Base-by-base conservation (phyloP, 225 moss, liverwort and hornwort genomes). In the Anthoceros angustus region DNA sequence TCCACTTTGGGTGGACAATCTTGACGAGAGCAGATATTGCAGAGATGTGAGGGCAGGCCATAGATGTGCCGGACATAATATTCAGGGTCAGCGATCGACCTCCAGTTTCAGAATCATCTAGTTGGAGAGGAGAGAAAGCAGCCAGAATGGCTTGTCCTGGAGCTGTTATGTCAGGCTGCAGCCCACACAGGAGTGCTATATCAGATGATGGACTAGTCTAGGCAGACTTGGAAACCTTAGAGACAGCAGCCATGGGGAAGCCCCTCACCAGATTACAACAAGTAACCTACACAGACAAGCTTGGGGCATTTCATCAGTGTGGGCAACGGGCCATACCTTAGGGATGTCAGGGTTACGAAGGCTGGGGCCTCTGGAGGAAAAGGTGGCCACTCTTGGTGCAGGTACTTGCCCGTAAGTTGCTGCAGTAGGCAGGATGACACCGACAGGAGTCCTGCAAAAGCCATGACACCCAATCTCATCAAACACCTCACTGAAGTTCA, bases 51-150 rank as follows among this genome's bases (percentile, higher is more conserved):
- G 84, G 84, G 25, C 76, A 76, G 9, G 84, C 68, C 84, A 84
- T 84, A 5, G 84, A 84, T 9, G 82, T 82, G 49, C 84, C 84
- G 8, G 82, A 84, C 12, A 77, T 41, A 23, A 84, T 79, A 71
- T 82, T 84, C 69, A 75, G 82, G 61, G 69, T 73, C 5, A 76
- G 73, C 74, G 79, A 12, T 72, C 63, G 43, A 42, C 62, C 24
- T 8, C 72, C 73, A 12, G 82, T 74, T 18, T 7, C 32, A 32
- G 4, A 15, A 20, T 4, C 8, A 12, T 23, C 55, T 7, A 5
- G 0, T 8, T 18, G 0, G 14, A 55, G 55, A 8, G 55, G 55
- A 15, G 55, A 55, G 78, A 78, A 84, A 55, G 82, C 82, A 25
- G 82, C 82, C 69, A 84, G 64, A 40, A 84, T 75, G 43, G 72